Percentiles rank a stretch among this genome's conserved stretches.
These are phyloP conservation scores for Alliaria petiolata DNA, from an alignment of 345 rosid genomes.

Conservation along the genomic window DNA sequence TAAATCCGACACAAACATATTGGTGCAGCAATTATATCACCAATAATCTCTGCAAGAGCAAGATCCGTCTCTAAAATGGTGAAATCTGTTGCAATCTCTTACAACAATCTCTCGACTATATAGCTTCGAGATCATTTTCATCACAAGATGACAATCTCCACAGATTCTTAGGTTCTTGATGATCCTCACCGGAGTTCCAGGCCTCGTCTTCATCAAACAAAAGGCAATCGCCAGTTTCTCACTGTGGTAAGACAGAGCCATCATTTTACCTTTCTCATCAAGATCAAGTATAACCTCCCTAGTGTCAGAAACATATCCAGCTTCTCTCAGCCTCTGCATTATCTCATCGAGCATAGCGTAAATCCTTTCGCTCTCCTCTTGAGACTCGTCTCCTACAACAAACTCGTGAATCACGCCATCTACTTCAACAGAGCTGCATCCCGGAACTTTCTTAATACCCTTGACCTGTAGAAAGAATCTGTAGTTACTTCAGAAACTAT, in stretches of 20 bases:
- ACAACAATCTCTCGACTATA: conserved; percentile 29
- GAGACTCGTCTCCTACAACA: conserved; percentile 43
- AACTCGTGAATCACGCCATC: conserved; percentile 49
- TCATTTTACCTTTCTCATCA: conserved; percentile 35
- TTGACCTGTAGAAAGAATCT: conserved; percentile 12
- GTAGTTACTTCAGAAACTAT: background rate
- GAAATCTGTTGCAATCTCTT: conserved; percentile 37
- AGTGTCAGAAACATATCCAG: conserved; percentile 43
- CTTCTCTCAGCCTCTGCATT: conserved; percentile 39
- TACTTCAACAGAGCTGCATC: conserved; percentile 45
- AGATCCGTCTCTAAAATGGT: conserved; percentile 24
- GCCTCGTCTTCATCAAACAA: conserved; percentile 28
- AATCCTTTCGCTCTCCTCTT: conserved; percentile 34
- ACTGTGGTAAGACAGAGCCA: conserved; percentile 32
- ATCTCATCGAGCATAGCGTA: conserved; percentile 45
- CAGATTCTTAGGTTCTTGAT: conserved; percentile 33
- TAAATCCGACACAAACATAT: background rate
- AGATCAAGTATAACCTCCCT: conserved; percentile 47
- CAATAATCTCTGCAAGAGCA: conserved; percentile 32
- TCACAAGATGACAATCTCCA: conserved; percentile 34
- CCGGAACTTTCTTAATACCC: conserved; percentile 47
- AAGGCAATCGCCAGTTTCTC: conserved; percentile 27
- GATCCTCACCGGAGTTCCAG: conserved; percentile 31
- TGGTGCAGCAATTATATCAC: conserved; percentile 1
- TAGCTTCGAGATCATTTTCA: conserved; percentile 36